These are phyloP conservation scores for Oxyria digyna DNA, from an alignment of 148 eudicot species.

Conservation along the genomic window DNA sequence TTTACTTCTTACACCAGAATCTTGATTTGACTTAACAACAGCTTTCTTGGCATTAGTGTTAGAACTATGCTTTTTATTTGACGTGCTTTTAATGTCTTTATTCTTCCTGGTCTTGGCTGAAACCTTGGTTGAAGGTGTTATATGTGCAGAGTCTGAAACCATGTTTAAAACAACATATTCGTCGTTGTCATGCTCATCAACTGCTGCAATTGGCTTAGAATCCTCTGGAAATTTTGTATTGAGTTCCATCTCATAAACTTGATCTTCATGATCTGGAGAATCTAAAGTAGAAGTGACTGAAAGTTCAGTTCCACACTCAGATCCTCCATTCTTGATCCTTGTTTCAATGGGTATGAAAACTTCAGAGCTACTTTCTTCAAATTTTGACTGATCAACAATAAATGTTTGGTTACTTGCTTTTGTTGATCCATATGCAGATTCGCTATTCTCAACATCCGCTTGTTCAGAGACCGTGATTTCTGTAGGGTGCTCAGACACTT, in stretches of 20 bases:
- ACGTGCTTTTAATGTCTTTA: slow-evolving; percentile 35
- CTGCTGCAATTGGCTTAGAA: slow-evolving; percentile 24
- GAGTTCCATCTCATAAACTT: slow-evolving; percentile 23
- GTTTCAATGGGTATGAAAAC: slow-evolving; percentile 19
- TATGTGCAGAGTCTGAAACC: slow-evolving; percentile 30
- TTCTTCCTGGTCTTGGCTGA: slow-evolving; percentile 49
- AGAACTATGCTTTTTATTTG: slow-evolving; percentile 36
- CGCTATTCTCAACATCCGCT: slow-evolving; percentile 50
- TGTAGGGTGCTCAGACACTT: slow-evolving; percentile 24
- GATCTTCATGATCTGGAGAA: slow-evolving; percentile 61
- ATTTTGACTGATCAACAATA: slow-evolving; percentile 62
- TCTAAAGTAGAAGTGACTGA: slow-evolving; percentile 85
- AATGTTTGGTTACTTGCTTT: slow-evolving; percentile 61
- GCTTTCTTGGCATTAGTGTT: slow-evolving; percentile 42
- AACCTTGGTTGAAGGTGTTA: slow-evolving; percentile 66
- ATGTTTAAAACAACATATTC: not conserved
- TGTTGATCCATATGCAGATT: slow-evolving; percentile 33
- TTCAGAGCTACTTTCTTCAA: slow-evolving; percentile 22
- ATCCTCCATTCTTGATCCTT: slow-evolving; percentile 33
- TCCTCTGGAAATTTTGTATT: slow-evolving; percentile 24
- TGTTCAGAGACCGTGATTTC: slow-evolving; percentile 40
- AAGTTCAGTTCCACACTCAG: slow-evolving; percentile 88
- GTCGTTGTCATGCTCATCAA: slow-evolving; percentile 8
- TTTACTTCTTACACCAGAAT: slow-evolving; percentile 47
- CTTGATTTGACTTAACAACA: slow-evolving; percentile 27